These are phyloP conservation scores for Talaromyces ruber DNA, from an alignment of 495 filamentous ascomycete species.

Conservation along the genomic window DNA sequence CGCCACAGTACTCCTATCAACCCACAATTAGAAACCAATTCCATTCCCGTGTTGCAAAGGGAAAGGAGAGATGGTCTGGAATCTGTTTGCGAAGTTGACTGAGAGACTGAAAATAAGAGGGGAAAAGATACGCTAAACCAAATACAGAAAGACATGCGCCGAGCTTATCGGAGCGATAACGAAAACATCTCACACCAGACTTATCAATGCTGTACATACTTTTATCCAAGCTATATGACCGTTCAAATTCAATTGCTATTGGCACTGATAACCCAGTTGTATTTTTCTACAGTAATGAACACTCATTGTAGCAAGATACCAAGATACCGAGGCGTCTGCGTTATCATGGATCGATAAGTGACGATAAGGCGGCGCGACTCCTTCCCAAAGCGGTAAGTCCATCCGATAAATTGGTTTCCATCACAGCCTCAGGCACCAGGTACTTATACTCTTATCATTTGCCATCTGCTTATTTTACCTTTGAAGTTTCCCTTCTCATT, in stretches of 20 bases:
- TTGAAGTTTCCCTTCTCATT: background rate
- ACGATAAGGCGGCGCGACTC: background rate
- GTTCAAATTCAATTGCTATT: too few relatives aligned
- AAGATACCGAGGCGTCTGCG: too few relatives aligned
- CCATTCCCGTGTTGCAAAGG: background rate
- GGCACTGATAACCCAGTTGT: too few relatives aligned
- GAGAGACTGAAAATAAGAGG: background rate
- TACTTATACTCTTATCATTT: background rate
- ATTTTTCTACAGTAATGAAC: too few relatives aligned
- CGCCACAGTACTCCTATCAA: background rate
- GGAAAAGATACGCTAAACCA: slow-evolving; percentile 9
- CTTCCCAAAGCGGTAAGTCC: slow-evolving; percentile 19
- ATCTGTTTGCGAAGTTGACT: background rate
- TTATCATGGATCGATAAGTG: background rate
- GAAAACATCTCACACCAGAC: background rate
- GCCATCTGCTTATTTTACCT: background rate
- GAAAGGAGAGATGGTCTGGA: background rate
- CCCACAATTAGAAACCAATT: background rate
- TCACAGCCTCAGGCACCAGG: background rate
- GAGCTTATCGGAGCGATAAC: background rate
- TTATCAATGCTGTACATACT: background rate
- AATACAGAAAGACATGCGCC: slow-evolving; percentile 7
- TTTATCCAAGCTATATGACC: too few relatives aligned
- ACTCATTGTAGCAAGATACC: too few relatives aligned
- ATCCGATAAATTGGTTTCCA: slow-evolving; percentile 10